These are phyloP conservation scores for Globisporangium heterothallicum DNA, from an alignment of 352 stramenopile genomes.

Conservation along the genomic window DNA sequence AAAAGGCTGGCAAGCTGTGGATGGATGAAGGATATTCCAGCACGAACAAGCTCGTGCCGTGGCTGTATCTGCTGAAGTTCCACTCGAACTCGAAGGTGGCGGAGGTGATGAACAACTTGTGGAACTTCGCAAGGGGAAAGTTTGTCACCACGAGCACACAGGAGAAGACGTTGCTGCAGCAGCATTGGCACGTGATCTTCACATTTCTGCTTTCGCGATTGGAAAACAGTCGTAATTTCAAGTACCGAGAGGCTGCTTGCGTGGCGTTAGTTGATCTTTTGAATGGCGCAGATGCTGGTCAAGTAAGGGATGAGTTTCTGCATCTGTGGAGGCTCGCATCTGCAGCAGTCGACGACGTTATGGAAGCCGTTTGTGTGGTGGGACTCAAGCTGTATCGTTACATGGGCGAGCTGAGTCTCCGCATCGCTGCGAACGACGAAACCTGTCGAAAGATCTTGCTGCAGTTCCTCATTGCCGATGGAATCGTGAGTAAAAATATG, in stretches of 20 bases:
- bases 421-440: slow-evolving; percentile 45
- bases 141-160: slow-evolving; percentile 20
- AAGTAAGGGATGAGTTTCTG: slow-evolving; percentile 45
- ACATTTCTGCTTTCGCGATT: slow-evolving; percentile 52
- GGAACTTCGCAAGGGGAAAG: slow-evolving; percentile 53
- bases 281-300: slow-evolving; percentile 38
- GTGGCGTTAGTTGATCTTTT: slow-evolving; percentile 58
- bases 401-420: slow-evolving; percentile 68
- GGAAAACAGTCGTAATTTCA: slow-evolving; percentile 69
- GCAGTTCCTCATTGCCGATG: slow-evolving; percentile 57
- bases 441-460: slow-evolving; percentile 47
- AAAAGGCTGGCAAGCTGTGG: slow-evolving; percentile 54
- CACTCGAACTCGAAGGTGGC: slow-evolving; percentile 66
- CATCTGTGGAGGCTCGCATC: slow-evolving; percentile 60
- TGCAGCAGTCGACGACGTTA: slow-evolving; percentile 75
- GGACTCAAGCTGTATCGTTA: slow-evolving; percentile 74
- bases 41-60: slow-evolving; percentile 56
- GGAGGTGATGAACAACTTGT: slow-evolving; percentile 61
- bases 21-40: slow-evolving; percentile 43
- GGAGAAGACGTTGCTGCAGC: slow-evolving; percentile 45
- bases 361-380: slow-evolving; percentile 53
- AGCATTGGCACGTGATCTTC: slow-evolving; percentile 51
- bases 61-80: slow-evolving; percentile 74
- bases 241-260: slow-evolving; percentile 74
- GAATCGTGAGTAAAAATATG: slow-evolving; percentile 67